These are phyloP conservation scores for Chaetomium tenue DNA, from an alignment of 495 filamentous ascomycete species.

Conservation along the genomic window DNA sequence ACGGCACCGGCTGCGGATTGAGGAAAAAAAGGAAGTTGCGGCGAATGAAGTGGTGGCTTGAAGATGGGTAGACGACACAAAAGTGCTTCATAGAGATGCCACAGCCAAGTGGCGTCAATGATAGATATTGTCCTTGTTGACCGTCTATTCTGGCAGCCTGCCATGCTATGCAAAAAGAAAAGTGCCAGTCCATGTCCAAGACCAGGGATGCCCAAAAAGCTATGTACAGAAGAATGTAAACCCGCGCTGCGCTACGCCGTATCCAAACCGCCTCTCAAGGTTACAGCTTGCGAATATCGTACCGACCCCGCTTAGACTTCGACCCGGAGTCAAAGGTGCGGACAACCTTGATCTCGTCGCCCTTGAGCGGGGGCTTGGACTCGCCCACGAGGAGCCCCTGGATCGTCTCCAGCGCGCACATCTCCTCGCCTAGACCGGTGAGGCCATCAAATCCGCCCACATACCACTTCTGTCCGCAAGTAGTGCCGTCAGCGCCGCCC, in stretches of 20 bases:
- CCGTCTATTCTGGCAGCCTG: conserved; percentile 12
- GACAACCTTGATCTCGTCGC: conserved; percentile 44
- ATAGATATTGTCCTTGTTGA: neutral
- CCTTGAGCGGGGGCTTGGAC: conserved; percentile 41
- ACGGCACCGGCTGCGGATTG: conserved; percentile 22
- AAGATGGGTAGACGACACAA: conserved; percentile 20
- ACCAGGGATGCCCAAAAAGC: conserved; percentile 5
- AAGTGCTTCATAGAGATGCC: neutral
- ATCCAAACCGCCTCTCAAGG: neutral
- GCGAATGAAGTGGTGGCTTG: conserved; percentile 37
- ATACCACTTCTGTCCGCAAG: conserved; percentile 73
- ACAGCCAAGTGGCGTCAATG: neutral
- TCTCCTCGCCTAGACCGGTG: conserved; percentile 65
- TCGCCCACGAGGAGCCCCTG: conserved; percentile 52
- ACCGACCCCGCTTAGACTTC: conserved; percentile 16
- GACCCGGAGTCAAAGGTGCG: conserved; percentile 26
- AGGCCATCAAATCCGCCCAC: conserved; percentile 58
- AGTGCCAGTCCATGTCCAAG: neutral
- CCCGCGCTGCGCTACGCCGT: neutral
- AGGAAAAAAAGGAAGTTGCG: conserved; percentile 37
- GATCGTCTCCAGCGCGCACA: conserved; percentile 68
- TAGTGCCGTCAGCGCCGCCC: conserved; percentile 54
- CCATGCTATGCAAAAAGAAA: conserved; percentile 11
- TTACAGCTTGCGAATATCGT: neutral
- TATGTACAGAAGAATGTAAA: conserved; percentile 3